Evolutionary conservation across 2,329 filamentous ascomycete species (phyloP), one percentile per base, ranked within the genome.

Genomic region (Clarireedia sp.): DNA sequence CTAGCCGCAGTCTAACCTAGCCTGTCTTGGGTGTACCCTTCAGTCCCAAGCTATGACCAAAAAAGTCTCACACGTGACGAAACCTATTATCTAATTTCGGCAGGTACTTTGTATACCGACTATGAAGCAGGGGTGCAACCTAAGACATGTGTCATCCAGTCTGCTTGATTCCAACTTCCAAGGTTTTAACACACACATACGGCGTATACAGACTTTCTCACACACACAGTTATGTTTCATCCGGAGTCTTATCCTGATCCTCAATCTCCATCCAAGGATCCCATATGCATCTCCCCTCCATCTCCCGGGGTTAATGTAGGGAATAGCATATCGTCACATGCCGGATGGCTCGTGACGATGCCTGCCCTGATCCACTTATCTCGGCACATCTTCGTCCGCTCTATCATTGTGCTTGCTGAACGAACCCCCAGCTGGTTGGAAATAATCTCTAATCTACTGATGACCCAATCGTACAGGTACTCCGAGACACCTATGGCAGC

Each of bases 341-440:
- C 37, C 38, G 45, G 38, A n/a, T 29, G 33, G 29, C 10, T 26
- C 8, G 26, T 41, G 23, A n/a, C 9, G n/a, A 48, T 26, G 10
- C 29, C 51, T 54, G 45, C 48, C 36, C 12, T 29, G 45, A 55
- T 41, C 54, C 51, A 61, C 19, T 33, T 49, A 29, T 55, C 19
- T 37, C 62, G 48, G 33, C 55, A 52, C 44, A 48, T 54, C 37
- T 56, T 60, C 2, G 58, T 51, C 43, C 48, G 14, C 4, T 43
- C 46, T 12, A 59, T 51, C 56, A 64, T 51, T 8, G 24, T 45
- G 4, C 61, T 24, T 10, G 62, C 62, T 24, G 60, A 59, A 9
- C 44, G 44, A 19, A 65, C 56, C 0, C 65, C 64, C 51, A 62
- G 56, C 1, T 24, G 46, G n/a, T 59, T 54, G n/a, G 60, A 62